Evolutionary conservation across 148 eudicot genomes (phyloP).

Genomic region (Silene latifolia): DNA sequence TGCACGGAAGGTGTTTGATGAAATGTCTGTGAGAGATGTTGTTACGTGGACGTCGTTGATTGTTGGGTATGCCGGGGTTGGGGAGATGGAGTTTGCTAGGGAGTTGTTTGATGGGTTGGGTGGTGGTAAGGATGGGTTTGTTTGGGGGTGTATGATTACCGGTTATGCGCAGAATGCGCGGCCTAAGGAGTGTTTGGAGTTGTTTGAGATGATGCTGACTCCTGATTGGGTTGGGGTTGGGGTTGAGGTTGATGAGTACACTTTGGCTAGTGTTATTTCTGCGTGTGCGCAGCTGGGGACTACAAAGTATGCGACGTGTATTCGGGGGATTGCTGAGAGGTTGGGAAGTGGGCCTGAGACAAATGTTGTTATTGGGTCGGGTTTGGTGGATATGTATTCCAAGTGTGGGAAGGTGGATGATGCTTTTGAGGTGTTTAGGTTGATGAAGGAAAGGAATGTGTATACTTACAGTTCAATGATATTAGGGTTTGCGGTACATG

Average conservation of each 20-base stretch:
- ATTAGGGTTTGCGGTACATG: too few species aligned
- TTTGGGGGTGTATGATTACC: constrained; percentile 49
- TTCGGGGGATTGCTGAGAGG: constrained; percentile 40
- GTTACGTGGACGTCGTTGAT: constrained; percentile 46
- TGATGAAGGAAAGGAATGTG: too few species aligned
- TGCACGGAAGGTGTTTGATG: constrained; percentile 52
- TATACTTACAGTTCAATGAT: too few species aligned
- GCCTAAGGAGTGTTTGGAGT: constrained; percentile 43
- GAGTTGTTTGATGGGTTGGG: constrained; percentile 47
- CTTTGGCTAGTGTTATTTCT: constrained; percentile 49
- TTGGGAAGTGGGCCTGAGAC: constrained; percentile 37
- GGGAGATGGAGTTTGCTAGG: constrained; percentile 42
- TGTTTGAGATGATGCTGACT: constrained; percentile 42
- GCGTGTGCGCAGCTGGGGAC: constrained; percentile 67
- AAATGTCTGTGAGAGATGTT: constrained; percentile 49
- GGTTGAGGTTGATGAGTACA: constrained; percentile 42
- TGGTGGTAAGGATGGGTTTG: constrained; percentile 36
- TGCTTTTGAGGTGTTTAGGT: constrained; percentile 41
- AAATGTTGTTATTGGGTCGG: constrained; percentile 58
- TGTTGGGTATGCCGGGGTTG: constrained; percentile 37
- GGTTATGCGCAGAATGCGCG: constrained; percentile 45
- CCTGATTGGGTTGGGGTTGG: constrained; percentile 15
- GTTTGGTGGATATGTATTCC: constrained; percentile 56
- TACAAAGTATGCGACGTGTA: constrained; percentile 33
- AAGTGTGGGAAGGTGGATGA: constrained; percentile 58